Base-by-base conservation (phyloP, 2,329 filamentous ascomycete species). In the Gnomoniopsis smithogilvyi region DNA sequence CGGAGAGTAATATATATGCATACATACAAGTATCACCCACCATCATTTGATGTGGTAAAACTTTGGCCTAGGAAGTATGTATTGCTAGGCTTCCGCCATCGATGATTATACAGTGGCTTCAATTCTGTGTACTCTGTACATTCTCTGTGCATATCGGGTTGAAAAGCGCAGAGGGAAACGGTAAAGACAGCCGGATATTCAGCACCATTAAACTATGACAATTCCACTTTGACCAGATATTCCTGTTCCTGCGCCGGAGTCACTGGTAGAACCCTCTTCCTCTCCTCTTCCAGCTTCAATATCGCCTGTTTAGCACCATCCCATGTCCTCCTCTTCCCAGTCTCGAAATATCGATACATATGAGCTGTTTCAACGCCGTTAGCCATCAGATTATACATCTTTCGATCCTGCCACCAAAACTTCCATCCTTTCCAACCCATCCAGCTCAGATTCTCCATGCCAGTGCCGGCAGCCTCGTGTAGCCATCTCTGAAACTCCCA, bases 261-360 rank as follows among this genome's bases (percentile, higher is more conserved):
- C 2, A 61, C 50, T 8, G 59, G 59, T 47, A 61, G 19, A 0
- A 59, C 59, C 24, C 19, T 30, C 21, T 51, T 54, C 19, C 53
- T 33, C 12, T 51, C 56, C 51, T 58, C 56, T 10, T 64, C 62
- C 17, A 62, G 58, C 34, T 51, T 62, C 51, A 61, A 19, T 17
- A 64, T 64, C 15, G 62, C 62, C 15, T 57, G 55, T 36, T 24
- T 41, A 2, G 63, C 63, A 17, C 63, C 63, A 1, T 61, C 60
- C 63, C 63, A 64, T 15, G 54, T 57, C 57, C 58, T 59, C 22
- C 63, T 45, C 63, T 64, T 64, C 0, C 62, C 63, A 15, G 62
- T 63, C 47, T 64, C 62, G 30, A 64, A 64, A 6, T 58, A 57
- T 10, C 53, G 41, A 22, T 60, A 64, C 33, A 61, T 53, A 38